Base-by-base conservation (phyloP, 768 basidiomycete genomes). In the Albatrellus ellisii region DNA sequence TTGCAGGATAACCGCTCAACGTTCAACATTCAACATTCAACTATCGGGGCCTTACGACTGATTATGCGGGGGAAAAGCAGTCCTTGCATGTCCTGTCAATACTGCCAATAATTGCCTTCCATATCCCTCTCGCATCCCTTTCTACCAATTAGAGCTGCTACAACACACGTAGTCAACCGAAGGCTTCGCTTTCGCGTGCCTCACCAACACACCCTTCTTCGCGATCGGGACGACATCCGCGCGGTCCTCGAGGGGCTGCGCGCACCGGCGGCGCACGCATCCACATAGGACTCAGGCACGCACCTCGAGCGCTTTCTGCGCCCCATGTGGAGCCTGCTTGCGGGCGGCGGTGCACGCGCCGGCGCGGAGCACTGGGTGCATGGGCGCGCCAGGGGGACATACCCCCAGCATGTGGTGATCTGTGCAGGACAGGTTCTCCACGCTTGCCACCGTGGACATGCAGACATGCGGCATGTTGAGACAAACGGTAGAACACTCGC, bases 401-500 rank as follows among this genome's bases (percentile, higher is more conserved):
- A 87, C 55, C 78, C 79, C 2, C 56, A 63, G 4, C 67, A 69
- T 40, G 64, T 68, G 2, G 83, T 85, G 60, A 84, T 79, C 57
- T 87, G 82, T 82, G 82, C 81, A 3, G 59, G n/a, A n/a, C n/a
- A n/a, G n/a, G n/a, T n/a, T n/a, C n/a, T n/a, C n/a, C n/a, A n/a
- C n/a, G n/a, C n/a, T n/a, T n/a, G n/a, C n/a, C n/a, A n/a, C n/a
- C n/a, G n/a, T n/a, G n/a, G n/a, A n/a, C n/a, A n/a, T n/a, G n/a
- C n/a, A 70, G 45, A 82, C 82, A 67, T 67, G 72, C 43, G 72
- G 79, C 52, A 79, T 74, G 56, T 82, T 84, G 57, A 81, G 85
- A 58, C 61, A 82, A 29, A 87, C 85, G 83, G 83, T 85, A 1
- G 83, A 84, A 56, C 83, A 81, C 61, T 77, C 77, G 43, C 75